Conservation (phyloP, 768 basidiomycete species). For the Boletus rubroflammeus region DNA sequence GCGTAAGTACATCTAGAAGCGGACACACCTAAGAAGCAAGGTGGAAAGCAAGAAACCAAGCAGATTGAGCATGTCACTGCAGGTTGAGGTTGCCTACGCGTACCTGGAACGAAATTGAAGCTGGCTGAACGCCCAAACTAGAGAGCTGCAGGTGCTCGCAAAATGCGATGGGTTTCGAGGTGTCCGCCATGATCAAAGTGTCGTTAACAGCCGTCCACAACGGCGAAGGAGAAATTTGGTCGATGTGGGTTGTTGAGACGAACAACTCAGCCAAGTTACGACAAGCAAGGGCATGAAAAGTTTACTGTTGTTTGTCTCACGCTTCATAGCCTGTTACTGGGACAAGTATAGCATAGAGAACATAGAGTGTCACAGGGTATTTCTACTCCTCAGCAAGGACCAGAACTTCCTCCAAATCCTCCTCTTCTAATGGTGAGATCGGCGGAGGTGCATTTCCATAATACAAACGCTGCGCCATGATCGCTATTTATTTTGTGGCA, state of each 20-base stretch:
- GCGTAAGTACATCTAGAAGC: not conserved
- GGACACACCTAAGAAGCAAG: conserved; percentile 20
- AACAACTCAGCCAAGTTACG: conserved; percentile 5
- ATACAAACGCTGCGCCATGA: conserved; percentile 66
- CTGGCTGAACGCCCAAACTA: conserved; percentile 92
- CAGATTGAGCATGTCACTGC: conserved; percentile 15
- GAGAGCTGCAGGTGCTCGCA: conserved; percentile 93
- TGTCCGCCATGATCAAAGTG: conserved; percentile 26
- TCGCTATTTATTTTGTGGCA: conserved; percentile 44
- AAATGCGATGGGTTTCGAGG: conserved; percentile 76
- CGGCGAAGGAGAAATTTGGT: conserved; percentile 14
- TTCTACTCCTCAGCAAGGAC: conserved; percentile 58
- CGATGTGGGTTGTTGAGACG: conserved; percentile 25
- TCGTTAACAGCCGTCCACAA: conserved; percentile 18
- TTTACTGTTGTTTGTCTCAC: conserved; percentile 33
- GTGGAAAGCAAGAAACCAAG: not conserved
- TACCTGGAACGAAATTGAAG: conserved; percentile 96
- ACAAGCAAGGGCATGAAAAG: conserved; percentile 20
- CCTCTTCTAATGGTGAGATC: conserved; percentile 44
- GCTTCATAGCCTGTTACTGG: conserved; percentile 4
- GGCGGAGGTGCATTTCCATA: conserved; percentile 72
- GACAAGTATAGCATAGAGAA: not conserved
- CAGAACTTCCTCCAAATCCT: conserved; percentile 71
- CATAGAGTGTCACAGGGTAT: not conserved
- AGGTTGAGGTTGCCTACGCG: conserved; percentile 35